Percentiles rank a stretch among this genome's conserved stretches.
Evolutionary conservation across 1,284 basidiomycete genomes (phyloP).

Genomic region (Sanghuangporus sanghuang): DNA sequence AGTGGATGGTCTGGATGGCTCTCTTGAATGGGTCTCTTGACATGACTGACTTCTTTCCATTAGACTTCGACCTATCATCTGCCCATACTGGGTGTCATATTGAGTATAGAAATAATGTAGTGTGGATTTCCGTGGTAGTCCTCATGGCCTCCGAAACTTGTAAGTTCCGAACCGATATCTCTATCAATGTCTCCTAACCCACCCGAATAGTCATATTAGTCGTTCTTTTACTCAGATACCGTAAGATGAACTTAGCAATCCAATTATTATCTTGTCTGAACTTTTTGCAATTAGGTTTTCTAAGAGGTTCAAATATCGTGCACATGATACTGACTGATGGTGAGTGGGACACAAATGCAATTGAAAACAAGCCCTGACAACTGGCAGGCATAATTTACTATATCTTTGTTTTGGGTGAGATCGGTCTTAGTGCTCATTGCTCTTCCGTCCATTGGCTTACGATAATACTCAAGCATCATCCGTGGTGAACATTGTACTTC

Average conservation of each 20-base stretch:
- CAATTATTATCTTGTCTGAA: background rate
- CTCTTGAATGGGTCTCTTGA: background rate
- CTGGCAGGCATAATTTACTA: too few relatives aligned
- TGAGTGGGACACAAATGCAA: too few relatives aligned
- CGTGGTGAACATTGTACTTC: background rate
- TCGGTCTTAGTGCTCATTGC: too few relatives aligned
- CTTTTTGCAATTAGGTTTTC: too few relatives aligned
- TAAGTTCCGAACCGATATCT: background rate
- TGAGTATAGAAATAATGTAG: background rate
- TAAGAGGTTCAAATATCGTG: too few relatives aligned
- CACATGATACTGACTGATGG: too few relatives aligned
- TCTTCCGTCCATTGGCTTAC: background rate
- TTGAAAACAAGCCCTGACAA: too few relatives aligned
- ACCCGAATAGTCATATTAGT: background rate
- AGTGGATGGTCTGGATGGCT: background rate
- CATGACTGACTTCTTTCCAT: too few relatives aligned
- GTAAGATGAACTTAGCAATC: background rate
- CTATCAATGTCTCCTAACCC: background rate
- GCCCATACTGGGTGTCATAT: background rate
- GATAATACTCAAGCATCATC: background rate
- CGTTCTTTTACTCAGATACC: background rate
- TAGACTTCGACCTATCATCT: background rate
- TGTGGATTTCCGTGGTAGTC: background rate
- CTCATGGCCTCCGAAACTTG: constrained; percentile 5
- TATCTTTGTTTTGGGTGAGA: too few relatives aligned